phyloP scores from a whole-genome alignment of 345 rosid genomes.

The Pistacia atlantica region DNA sequence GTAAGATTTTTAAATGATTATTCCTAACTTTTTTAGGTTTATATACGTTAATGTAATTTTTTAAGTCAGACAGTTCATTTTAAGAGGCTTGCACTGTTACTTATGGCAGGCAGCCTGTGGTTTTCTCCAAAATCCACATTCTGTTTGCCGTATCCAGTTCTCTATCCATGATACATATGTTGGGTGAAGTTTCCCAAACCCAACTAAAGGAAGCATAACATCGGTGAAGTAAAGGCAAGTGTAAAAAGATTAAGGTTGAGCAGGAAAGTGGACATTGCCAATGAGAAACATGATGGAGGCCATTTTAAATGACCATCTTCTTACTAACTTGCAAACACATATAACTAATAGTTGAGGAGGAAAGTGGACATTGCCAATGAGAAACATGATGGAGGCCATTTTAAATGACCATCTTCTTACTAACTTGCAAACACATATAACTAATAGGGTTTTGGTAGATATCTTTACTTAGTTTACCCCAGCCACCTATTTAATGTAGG shows the following conservation, averaged over 20 bases:
- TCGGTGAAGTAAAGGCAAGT: neutral
- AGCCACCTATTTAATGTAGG: neutral
- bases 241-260: neutral
- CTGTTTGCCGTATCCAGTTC: constrained; percentile 11
- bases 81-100: neutral
- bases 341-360: neutral
- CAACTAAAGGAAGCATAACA: neutral
- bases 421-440: neutral
- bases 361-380: neutral
- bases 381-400: neutral
- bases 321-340: constrained; percentile 5
- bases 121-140: constrained; percentile 6
- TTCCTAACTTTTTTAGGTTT: neutral
- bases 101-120: neutral
- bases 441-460: neutral
- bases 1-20: constrained; percentile 43
- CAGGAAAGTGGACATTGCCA: neutral
- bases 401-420: neutral
- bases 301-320: neutral
- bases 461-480: neutral
- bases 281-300: neutral
- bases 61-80: neutral
- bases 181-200: neutral
- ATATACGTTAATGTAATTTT: neutral
- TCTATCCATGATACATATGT: neutral